A percentile compares a stretch with the other conserved stretches of the same genome.
Evolutionary conservation across 2,329 filamentous ascomycete genomes (phyloP).

Genomic region (Proliferodiscus dingleyae): DNA sequence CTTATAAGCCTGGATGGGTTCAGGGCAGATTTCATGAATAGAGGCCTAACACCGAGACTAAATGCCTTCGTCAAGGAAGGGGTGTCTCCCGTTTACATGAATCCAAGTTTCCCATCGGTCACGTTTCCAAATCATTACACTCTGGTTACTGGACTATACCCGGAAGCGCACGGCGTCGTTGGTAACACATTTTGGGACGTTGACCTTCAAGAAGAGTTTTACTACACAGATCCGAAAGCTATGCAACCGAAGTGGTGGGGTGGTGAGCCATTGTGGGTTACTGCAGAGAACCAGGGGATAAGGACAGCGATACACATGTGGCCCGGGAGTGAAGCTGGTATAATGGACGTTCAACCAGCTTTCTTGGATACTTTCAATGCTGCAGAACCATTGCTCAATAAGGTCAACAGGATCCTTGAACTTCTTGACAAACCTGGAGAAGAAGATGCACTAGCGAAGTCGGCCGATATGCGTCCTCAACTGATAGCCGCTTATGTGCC

Average conservation of each 20-base stretch:
- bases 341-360: conserved; percentile 67
- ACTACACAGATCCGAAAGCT: conserved; percentile 71
- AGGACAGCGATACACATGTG: conserved; percentile 93
- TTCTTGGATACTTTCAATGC: conserved; percentile 83
- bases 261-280: conserved; percentile 90
- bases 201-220: conserved; percentile 70
- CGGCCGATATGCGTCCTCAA: conserved; percentile 66
- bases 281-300: conserved; percentile 77
- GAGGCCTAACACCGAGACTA: conserved; percentile 77
- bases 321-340: conserved; percentile 90
- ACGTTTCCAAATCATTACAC: conserved; percentile 98
- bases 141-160: conserved; percentile 84
- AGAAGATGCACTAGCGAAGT: conserved; percentile 48
- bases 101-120: conserved; percentile 89
- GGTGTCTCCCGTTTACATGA: conserved; percentile 88
- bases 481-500: conserved; percentile 94
- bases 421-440: conserved; percentile 78
- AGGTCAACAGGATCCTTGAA: conserved; percentile 75
- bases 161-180: conserved; percentile 88
- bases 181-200: conserved; percentile 96
- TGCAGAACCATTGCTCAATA: conserved; percentile 66
- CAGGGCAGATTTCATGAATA: conserved; percentile 81
- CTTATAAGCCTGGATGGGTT: conserved; percentile 94
- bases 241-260: conserved; percentile 91
- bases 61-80: conserved; percentile 72